These are phyloP conservation scores for Larix kaempferi DNA, from an alignment of 75 land plant genomes.

Conservation along the genomic window DNA sequence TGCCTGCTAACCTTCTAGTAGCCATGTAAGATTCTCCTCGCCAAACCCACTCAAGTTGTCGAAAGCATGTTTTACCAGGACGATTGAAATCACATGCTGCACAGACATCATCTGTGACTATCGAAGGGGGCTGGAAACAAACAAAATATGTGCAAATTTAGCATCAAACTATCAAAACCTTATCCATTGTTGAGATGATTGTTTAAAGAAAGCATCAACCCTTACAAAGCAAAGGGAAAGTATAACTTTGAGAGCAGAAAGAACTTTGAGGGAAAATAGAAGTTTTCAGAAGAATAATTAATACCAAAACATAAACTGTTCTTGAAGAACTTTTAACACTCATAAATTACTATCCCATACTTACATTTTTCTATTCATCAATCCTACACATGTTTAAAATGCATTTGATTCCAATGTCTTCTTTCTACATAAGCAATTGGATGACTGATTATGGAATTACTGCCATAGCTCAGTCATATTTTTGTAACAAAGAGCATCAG, in stretches of 20 bases:
- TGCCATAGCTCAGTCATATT: neutral
- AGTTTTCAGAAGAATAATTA: too few relatives aligned
- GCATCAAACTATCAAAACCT: neutral
- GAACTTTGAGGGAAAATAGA: too few relatives aligned
- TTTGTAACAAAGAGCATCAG: neutral
- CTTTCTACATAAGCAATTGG: neutral
- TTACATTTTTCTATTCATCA: neutral
- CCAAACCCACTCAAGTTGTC: slow-evolving; percentile 99
- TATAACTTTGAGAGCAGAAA: too few relatives aligned
- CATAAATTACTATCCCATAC: neutral
- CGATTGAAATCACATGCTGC: slow-evolving; percentile 99
- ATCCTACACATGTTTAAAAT: neutral
- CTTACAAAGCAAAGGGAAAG: too few relatives aligned
- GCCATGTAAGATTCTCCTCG: slow-evolving; percentile 90
- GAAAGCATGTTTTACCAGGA: slow-evolving; percentile 91
- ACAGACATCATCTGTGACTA: slow-evolving; percentile 95
- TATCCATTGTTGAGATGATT: neutral
- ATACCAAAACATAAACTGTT: too few relatives aligned
- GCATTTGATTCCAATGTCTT: neutral
- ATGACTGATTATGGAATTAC: neutral
- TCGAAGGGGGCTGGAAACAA: slow-evolving; percentile 85
- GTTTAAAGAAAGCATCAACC: neutral
- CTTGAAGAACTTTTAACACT: too few relatives aligned
- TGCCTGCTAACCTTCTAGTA: slow-evolving; percentile 65
- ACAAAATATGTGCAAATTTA: neutral